These are phyloP conservation scores for Aspergillus proliferans DNA, from an alignment of 2,329 filamentous ascomycete genomes.

Conservation along the genomic window DNA sequence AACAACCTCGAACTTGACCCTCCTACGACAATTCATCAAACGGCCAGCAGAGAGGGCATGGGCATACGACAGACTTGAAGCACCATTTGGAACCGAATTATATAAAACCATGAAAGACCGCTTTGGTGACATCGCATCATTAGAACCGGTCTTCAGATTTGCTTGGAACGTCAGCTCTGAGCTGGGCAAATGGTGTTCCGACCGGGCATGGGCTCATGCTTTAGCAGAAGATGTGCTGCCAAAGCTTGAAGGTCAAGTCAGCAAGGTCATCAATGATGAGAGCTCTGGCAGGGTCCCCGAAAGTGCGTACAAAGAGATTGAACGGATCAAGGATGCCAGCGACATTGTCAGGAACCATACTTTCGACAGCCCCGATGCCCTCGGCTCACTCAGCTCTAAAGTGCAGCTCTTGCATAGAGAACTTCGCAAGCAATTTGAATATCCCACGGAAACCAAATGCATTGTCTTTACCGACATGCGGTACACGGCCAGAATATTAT, in stretches of 20 bases:
- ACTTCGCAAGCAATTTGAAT: constrained; percentile 58
- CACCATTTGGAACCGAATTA: constrained; percentile 58
- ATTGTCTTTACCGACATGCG: constrained; percentile 83
- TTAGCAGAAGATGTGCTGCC: constrained; percentile 57
- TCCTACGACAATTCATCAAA: constrained; percentile 54
- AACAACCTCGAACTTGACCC: constrained; percentile 59
- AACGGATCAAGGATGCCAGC: constrained; percentile 54
- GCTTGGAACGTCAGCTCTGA: constrained; percentile 56
- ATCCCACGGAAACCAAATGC: constrained; percentile 56
- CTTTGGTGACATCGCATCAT: constrained; percentile 47
- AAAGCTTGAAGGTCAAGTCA: constrained; percentile 52
- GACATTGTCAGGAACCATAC: constrained; percentile 49
- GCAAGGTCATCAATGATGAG: constrained; percentile 7
- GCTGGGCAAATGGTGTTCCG: constrained; percentile 78
- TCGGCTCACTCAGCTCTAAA: constrained; percentile 62
- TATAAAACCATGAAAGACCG: constrained; percentile 50
- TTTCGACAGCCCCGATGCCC: constrained; percentile 36
- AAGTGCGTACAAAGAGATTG: constrained; percentile 49
- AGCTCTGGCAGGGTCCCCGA: constrained; percentile 12
- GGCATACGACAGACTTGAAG: constrained; percentile 48
- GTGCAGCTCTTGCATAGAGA: constrained; percentile 57
- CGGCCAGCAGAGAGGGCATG: constrained; percentile 56
- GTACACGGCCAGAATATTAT: constrained; percentile 68
- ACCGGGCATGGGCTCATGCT: constrained; percentile 69
- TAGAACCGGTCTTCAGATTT: constrained; percentile 55